These are phyloP conservation scores for Neocallimastix lanati DNA, from an alignment of 192 early-diverging fungal genomes.

Conservation along the genomic window DNA sequence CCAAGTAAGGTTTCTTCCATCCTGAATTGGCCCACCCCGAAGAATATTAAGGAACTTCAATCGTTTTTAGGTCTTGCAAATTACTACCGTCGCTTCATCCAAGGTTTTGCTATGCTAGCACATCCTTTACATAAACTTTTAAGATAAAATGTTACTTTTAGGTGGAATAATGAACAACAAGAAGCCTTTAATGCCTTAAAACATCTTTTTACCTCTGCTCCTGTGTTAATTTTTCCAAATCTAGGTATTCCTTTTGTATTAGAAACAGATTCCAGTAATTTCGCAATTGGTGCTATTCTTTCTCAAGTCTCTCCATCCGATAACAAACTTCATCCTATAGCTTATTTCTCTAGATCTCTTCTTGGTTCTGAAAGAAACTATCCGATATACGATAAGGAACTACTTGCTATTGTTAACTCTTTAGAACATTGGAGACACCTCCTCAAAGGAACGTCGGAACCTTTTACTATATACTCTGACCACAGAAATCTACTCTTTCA, in stretches of 20 bases:
- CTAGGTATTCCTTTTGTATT: constrained; percentile 7
- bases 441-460: constrained; percentile 5
- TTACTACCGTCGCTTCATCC: constrained; percentile 13
- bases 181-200: constrained; percentile 14
- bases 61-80: constrained; percentile 9
- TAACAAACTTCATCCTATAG: constrained; percentile 10
- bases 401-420: constrained; percentile 16
- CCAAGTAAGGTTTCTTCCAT: constrained; percentile 10
- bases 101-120: constrained; percentile 4
- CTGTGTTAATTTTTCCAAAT: constrained; percentile 11
- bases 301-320: constrained; percentile 2
- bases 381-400: constrained; percentile 15
- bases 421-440: constrained; percentile 15
- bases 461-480: constrained; percentile 14
- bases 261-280: constrained; percentile 16
- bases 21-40: constrained; percentile 6
- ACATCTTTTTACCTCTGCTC: constrained; percentile 5
- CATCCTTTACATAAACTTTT: constrained; percentile 7
- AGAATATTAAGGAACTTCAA: constrained; percentile 3
- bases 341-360: constrained; percentile 2
- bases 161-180: background rate
- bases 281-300: constrained; percentile 13
- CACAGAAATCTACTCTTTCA: constrained; percentile 12
- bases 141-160: background rate
- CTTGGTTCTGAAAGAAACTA: constrained; percentile 10